These are phyloP conservation scores for Chlorella sp. DNA, from an alignment of 139 green algal genomes.

Conservation along the genomic window DNA sequence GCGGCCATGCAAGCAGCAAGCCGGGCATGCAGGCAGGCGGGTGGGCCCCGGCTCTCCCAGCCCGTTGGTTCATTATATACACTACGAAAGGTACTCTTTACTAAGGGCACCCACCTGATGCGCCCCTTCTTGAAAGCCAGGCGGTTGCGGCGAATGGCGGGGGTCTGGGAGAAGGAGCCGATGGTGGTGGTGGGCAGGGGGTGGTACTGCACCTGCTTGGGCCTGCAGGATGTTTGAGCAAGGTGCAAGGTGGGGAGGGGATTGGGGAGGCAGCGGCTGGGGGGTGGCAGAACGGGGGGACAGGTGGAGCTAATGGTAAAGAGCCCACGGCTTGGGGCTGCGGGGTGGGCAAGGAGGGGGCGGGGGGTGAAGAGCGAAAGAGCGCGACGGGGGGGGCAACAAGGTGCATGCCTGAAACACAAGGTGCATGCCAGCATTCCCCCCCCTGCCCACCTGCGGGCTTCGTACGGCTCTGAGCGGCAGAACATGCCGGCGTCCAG, in stretches of 20 bases:
- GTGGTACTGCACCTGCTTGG: slow-evolving; percentile 65
- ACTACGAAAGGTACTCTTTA: too few species aligned
- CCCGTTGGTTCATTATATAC: too few species aligned
- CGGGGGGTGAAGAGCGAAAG: too few species aligned
- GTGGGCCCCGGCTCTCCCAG: background rate
- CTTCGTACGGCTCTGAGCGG: slow-evolving; percentile 59
- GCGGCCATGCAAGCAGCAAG: background rate
- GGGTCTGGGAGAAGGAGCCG: slow-evolving; percentile 92
- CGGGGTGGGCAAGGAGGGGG: too few species aligned
- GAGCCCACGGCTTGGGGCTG: background rate
- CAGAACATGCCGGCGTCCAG: slow-evolving; percentile 52
- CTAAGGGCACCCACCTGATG: slow-evolving; percentile 56
- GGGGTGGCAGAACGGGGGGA: background rate
- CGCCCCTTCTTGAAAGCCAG: slow-evolving; percentile 69
- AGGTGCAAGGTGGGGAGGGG: background rate
- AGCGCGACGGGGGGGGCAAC: too few species aligned
- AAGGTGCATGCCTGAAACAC: too few species aligned
- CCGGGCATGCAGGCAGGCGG: background rate
- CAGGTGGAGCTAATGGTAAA: background rate
- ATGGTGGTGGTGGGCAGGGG: slow-evolving; percentile 91
- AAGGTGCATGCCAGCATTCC: background rate
- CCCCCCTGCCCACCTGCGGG: slow-evolving; percentile 38
- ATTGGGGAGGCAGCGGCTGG: background rate
- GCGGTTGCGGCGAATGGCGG: slow-evolving; percentile 65
- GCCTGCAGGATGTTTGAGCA: slow-evolving; percentile 10